Base-by-base conservation (phyloP, 2,329 filamentous ascomycete species). In the Lachnellula cervina region DNA sequence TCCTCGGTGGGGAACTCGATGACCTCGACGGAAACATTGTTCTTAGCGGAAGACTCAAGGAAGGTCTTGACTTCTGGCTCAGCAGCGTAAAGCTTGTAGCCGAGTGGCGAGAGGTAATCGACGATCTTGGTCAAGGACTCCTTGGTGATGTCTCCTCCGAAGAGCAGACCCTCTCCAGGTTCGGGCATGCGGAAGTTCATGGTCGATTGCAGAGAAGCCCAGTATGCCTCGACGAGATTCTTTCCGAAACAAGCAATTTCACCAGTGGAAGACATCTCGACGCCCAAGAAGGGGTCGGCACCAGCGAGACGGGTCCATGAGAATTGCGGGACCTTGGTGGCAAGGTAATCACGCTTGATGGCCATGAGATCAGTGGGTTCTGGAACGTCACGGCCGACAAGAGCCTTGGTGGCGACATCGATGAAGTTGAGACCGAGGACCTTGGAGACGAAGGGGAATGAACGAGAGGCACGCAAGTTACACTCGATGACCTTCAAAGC, bases 181-280 rank as follows among this genome's bases (percentile, higher is more conserved):
- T 95, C 87, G 44, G 94, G 94, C 68, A 97, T 83, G 66, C 92
- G 90, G 89, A 97, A 97, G 84, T 97, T 99, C 93, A 97, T 99
- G 67, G 90, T 93, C 19, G 90, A 94, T 76, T 99, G 94, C 59
- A 96, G 80, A 17, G 92, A 95, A 25, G 92, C 81, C 94, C 94
- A 99, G 83, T 99, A 99, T 52, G 94, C 94, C 73, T 99, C 94
- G 49, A 97, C 81, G 11, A 99, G 83, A 69, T 97, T 81, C 78
- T 94, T 96, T 62, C 94, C 94, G 76, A 99, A 99, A 79, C 94
- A 97, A 64, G 94, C 94, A 81, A 99, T 96, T 77, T 99, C 94
- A 73, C 94, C 94, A 17, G 94, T 99, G 62, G 87, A 91, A 45
- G 90, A 80, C 94, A 99, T 99, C 76, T 99, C 94, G 55, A 99